Evolutionary conservation across 306 rosid species (phyloP).

Genomic region (Astragalus glycyphyllos): DNA sequence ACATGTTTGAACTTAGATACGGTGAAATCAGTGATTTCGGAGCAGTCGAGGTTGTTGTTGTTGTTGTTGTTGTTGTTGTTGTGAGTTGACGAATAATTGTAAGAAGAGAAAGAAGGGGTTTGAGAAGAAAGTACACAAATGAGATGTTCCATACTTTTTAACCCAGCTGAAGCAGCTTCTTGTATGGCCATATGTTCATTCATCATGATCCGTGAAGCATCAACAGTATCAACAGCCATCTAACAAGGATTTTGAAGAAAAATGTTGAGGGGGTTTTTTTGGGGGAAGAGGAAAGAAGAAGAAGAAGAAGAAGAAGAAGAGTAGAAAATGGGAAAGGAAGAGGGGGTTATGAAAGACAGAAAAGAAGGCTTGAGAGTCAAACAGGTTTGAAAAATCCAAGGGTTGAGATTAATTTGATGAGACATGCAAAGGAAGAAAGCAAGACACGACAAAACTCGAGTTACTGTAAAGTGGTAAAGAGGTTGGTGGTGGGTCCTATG

Average conservation of each 20-base stretch:
- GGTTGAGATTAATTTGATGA: constrained; percentile 53
- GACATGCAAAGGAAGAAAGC: constrained; percentile 18
- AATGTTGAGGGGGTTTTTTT: background rate
- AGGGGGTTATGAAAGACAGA: constrained; percentile 45
- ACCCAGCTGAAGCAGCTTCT: constrained; percentile 73
- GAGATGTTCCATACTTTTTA: constrained; percentile 77
- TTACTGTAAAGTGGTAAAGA: constrained; percentile 49
- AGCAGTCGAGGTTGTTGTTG: constrained; percentile 47
- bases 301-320: background rate
- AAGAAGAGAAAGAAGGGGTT: background rate
- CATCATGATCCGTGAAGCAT: constrained; percentile 36
- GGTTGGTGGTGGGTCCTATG: constrained; percentile 47
- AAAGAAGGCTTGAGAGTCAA: constrained; percentile 52
- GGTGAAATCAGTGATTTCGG: constrained; percentile 73
- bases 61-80: background rate
- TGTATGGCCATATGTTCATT: constrained; percentile 63
- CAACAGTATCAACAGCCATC: constrained; percentile 63
- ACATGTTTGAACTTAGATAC: constrained; percentile 72
- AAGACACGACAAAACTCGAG: constrained; percentile 40
- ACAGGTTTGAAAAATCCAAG: constrained; percentile 47
- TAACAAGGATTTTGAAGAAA: background rate
- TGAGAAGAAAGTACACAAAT: constrained; percentile 57
- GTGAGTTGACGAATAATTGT: background rate
- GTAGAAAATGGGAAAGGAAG: background rate
- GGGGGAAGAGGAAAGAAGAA: background rate